Evolutionary conservation across 768 basidiomycete species (phyloP), one percentile per base, ranked within the genome.

Genomic region (Mycena rebaudengoi): DNA sequence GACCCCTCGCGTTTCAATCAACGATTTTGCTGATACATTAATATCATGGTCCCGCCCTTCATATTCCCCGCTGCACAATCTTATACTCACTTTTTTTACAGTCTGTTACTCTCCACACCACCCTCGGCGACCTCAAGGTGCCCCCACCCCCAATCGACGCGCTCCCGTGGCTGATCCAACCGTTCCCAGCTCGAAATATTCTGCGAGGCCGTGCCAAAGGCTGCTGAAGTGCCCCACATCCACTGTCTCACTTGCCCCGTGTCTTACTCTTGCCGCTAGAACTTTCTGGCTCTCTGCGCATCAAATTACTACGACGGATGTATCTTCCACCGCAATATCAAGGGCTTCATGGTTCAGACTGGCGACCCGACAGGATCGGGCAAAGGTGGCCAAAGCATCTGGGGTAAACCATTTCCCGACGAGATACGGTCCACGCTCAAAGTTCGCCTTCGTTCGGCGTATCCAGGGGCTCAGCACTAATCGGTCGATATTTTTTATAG

Each of bases 371-470:
- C 87, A 11, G 94, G 95, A 23, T 87, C 93, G 26, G 98, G 98
- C 26, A 99, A 98, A 76, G 96, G 94, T 37, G 98, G 98, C 13
- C 95, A 98, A 79, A 96, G 93, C 71, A 92, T 98, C 68, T 99
- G 96, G 95, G 96, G 95, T 3, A 87, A 86, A 61, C 89, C 96
- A 0, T 99, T 98, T 72, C 75, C 88, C 16, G 97, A 99, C 72
- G 98, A 99, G 81, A 85, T 98, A 41, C 84, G 96, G 49, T 92
- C 95, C 43, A 99, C 98, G 6, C 83, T 99, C 68, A 97, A 98
- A 84, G 96, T 95, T 26, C 29, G 58, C 72, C 49, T 45, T 54
- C 49, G 37, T 35, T 46, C 40, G 40, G 62, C 60, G 65, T 65
- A 58, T 68, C 45, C 32, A 18, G 11, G 25, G 26, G 11, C 46